A percentile compares a stretch with the other conserved stretches of the same genome.
phyloP scores from a whole-genome alignment of 257 asterid genomes.

The Capsicum baccatum region DNA sequence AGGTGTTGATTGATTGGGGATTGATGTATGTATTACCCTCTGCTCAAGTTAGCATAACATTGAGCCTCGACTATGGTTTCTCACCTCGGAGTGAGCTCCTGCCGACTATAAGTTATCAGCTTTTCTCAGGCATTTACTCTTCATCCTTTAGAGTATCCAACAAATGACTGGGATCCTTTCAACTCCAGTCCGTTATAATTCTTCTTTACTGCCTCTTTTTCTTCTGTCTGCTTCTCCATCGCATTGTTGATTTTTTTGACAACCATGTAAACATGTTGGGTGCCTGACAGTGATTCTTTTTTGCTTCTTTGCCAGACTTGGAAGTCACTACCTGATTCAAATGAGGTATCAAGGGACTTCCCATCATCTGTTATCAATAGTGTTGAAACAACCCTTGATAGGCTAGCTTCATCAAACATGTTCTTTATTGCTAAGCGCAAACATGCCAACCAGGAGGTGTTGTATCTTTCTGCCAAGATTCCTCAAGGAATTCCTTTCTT shows the following conservation, averaged over 20 bases:
- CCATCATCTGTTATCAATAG: conserved; percentile 72
- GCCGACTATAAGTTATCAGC: neutral
- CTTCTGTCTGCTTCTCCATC: neutral
- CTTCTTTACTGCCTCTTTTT: neutral
- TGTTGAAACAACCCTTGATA: conserved; percentile 71
- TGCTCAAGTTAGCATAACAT: neutral
- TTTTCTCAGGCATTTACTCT: neutral
- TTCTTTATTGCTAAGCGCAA: conserved; percentile 97
- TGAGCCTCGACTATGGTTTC: neutral
- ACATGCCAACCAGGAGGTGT: conserved; percentile 81
- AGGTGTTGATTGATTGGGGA: neutral
- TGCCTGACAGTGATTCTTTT: neutral
- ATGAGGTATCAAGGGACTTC: conserved; percentile 83
- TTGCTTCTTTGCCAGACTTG: conserved; percentile 65
- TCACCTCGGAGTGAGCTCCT: neutral
- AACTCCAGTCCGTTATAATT: neutral
- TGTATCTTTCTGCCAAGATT: conserved; percentile 90
- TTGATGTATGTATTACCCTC: neutral
- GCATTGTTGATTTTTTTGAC: neutral
- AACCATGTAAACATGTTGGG: neutral
- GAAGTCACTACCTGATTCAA: conserved; percentile 96
- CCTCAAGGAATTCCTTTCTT: conserved; percentile 86
- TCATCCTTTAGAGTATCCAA: neutral
- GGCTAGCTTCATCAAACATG: conserved; percentile 70
- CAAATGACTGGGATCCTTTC: neutral